Percentiles rank a stretch among this genome's conserved stretches.
phyloP scores from a whole-genome alignment of 129 eudicot genomes.

The Flaveria trinervia region DNA sequence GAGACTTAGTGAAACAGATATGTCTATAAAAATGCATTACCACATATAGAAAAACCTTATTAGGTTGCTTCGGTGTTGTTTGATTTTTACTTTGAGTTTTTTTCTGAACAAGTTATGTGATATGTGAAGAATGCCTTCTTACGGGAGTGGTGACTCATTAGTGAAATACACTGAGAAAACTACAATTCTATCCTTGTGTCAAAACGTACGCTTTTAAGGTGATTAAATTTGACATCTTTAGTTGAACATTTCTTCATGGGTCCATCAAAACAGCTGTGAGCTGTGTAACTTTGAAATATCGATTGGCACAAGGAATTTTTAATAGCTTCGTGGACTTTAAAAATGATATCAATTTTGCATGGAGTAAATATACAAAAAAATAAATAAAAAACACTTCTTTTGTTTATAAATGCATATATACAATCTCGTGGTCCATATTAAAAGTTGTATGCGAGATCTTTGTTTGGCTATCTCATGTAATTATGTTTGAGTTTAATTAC shows the following conservation, averaged over 20 bases:
- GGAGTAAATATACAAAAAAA: neutral
- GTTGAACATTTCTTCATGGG: conserved; percentile 16
- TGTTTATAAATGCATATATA: neutral
- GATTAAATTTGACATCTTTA: neutral
- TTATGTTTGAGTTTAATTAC: neutral
- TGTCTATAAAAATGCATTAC: no score
- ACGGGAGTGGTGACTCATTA: no score
- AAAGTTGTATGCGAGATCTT: neutral
- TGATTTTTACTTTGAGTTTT: no score
- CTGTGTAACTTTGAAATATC: conserved; percentile 23
- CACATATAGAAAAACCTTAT: no score
- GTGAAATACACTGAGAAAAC: no score
- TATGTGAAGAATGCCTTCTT: no score
- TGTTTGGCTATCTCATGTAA: neutral
- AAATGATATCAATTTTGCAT: conserved; percentile 22
- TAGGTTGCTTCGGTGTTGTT: no score
- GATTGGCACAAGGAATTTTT: conserved; percentile 9
- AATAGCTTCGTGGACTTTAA: conserved; percentile 21
- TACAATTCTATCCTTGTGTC: no score
- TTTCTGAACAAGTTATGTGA: no score
- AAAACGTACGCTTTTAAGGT: neutral
- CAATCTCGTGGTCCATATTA: conserved; percentile 7
- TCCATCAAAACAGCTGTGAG: conserved; percentile 28
- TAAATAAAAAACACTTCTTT: neutral
- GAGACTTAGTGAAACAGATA: no score